Base-by-base conservation (phyloP, 371 early-diverging fungal genomes). In the Apophysomyces variabilis region DNA sequence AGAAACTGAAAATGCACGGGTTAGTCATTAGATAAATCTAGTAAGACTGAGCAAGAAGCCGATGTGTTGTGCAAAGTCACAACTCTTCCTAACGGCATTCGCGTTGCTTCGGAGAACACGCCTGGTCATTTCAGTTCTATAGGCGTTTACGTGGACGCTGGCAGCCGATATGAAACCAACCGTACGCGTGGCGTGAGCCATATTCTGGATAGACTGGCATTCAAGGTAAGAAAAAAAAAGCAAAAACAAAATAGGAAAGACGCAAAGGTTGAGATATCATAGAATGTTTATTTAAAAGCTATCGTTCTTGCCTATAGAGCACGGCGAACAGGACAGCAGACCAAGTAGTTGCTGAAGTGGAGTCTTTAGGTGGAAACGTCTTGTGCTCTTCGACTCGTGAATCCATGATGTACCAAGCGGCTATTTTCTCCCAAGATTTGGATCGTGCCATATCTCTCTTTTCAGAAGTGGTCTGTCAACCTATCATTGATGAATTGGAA, bases 301-400 rank as follows among this genome's bases (percentile, higher is more conserved):
- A 26, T 26, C 32, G 32, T 26, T 26, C 32, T 18, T 3, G 16
- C 7, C 2, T 63, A 37, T 47, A 88, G 82, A 85, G 85, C 66
- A 93, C 92, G 12, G 72, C 76, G 37, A 87, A 84, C 50, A 74
- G 84, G 57, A 86, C 85, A 18, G 85, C 88, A 12, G 89, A 86
- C 45, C 79, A 91, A 66, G 87, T 95, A n/a, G 85, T 90, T 66
- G 79, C 86, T 26, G 85, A 90, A 71, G 77, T 97, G 50, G 97
- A 96, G 66, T 82, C 87, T 18, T 77, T 97, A 16, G 97, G 97
- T 13, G 96, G 96, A 21, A 96, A 95, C 61, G 85, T 97, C 38
- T 88, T 90, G 83, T 92, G 96, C 58, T 92, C 94, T 38, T 89
- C 92, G 41, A 90, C 94, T n/a, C 90, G 97, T 18, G 99, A 98